Percentiles rank a stretch among this genome's conserved stretches.
Conservation (phyloP, 2,329 filamentous ascomycete species). For the Paraphoma sp. region DNA sequence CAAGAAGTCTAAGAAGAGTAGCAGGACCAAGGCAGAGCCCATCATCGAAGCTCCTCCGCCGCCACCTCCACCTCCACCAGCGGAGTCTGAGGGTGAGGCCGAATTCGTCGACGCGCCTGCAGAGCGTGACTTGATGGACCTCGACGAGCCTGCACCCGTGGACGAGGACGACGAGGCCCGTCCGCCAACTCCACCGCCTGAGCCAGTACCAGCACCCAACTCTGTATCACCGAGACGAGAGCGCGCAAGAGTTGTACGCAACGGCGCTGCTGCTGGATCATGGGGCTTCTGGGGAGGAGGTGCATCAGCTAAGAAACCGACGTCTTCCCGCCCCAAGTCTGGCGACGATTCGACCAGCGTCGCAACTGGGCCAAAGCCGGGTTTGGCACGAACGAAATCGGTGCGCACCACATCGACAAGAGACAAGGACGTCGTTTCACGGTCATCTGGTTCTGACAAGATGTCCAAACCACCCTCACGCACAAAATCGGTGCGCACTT, state of each 20-base stretch:
- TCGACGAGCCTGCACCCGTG: slow-evolving; percentile 31
- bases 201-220: slow-evolving; percentile 43
- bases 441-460: slow-evolving; percentile 77
- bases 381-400: slow-evolving; percentile 63
- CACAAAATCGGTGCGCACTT: slow-evolving; percentile 61
- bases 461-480: slow-evolving; percentile 58
- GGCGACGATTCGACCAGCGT: slow-evolving; percentile 37
- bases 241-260: slow-evolving; percentile 76
- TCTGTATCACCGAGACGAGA: slow-evolving; percentile 71
- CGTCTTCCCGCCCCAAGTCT: slow-evolving; percentile 46
- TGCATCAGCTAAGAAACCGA: slow-evolving; percentile 39
- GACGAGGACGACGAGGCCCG: slow-evolving; percentile 38
- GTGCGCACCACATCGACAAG: slow-evolving; percentile 53
- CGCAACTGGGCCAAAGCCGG: slow-evolving; percentile 47
- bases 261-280: slow-evolving; percentile 66
- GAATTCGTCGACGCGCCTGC: slow-evolving; percentile 23
- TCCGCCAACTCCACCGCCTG: slow-evolving; percentile 58
- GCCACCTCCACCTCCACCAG: slow-evolving; percentile 33
- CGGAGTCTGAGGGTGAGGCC: slow-evolving; percentile 27
- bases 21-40: slow-evolving; percentile 65
- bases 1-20: slow-evolving; percentile 38
- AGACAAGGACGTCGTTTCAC: slow-evolving; percentile 70
- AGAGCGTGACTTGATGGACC: slow-evolving; percentile 24
- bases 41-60: slow-evolving; percentile 35
- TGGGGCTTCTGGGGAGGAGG: slow-evolving; percentile 79